Evolutionary conservation across 108 stramenopile species (phyloP), one percentile per base, ranked within the genome.

Genomic region (Licmophora abbreviata): DNA sequence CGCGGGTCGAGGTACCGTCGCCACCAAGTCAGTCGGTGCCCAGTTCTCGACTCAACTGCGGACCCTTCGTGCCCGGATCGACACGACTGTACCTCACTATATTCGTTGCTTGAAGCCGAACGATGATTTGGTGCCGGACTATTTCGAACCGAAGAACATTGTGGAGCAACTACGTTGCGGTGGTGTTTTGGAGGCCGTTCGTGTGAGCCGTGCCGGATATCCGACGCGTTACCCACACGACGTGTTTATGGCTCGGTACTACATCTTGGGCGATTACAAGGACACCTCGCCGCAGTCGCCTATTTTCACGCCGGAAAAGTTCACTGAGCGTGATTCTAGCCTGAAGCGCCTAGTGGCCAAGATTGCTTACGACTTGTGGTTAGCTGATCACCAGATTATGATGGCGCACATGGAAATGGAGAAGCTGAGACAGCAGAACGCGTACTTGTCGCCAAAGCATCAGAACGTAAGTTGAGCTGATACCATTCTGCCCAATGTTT

Each of bases 121-220:
- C 59, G 89, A 92, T 51, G 82, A 85, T 21, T 61, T 91, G 22
- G 55, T 69, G 8, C 71, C 92, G 0, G 81, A 90, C 44, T 68
- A 51, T 40, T 92, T 93, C 46, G 88, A 95, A 56, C 88, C 86
- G 3, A 82, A 77, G 50, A 85, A 83, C 51, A 70, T 90, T 68
- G 83, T 86, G 5, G 92, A 92, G 47, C 93, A 95, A 63, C 67
- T 95, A 6, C 78, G 91, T 31, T 96, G 89, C 56, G 91, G 91
- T 51, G 95, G 97, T 54, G 95, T 98, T 0, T 58, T 98, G 26
- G 95, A 97, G 60, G 95, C 97, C 29, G 97, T 98, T 15, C 74
- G 95, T 1, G 95, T 97, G n/a, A 92, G 88, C 42, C 79, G 94
- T 25, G 87, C 90, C 14, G 97, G 95, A 9, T 98, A 93, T 59